phyloP scores from a whole-genome alignment of 2,329 filamentous ascomycete genomes.

The Aspergillus sp. region DNA sequence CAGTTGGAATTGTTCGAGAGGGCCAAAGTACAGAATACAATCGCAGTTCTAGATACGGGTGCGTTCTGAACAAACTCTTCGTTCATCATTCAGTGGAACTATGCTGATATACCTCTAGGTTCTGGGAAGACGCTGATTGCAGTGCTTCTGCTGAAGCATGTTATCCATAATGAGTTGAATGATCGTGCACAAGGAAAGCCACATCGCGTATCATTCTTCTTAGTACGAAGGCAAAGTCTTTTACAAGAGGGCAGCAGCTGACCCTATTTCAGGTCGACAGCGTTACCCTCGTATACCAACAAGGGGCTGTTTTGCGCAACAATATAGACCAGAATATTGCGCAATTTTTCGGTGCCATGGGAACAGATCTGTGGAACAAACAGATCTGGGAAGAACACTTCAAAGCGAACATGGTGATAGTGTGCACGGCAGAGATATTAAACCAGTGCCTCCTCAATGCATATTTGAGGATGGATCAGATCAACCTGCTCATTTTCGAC shows the following conservation, averaged over 20 bases:
- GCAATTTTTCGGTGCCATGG: slow-evolving; percentile 65
- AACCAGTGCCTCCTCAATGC: slow-evolving; percentile 68
- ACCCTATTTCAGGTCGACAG: slow-evolving; percentile 57
- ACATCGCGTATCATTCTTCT: slow-evolving; percentile 69
- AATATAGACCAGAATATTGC: slow-evolving; percentile 72
- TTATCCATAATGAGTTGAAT: slow-evolving; percentile 69
- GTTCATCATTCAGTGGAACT: neutral
- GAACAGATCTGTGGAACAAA: slow-evolving; percentile 52
- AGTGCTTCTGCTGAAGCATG: slow-evolving; percentile 69
- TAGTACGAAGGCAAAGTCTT: slow-evolving; percentile 44
- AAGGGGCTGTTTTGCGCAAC: slow-evolving; percentile 68
- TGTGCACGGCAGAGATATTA: slow-evolving; percentile 86
- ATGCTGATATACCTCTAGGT: slow-evolving; percentile 40
- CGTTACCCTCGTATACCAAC: slow-evolving; percentile 83
- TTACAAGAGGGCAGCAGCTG: slow-evolving; percentile 3
- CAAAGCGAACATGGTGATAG: slow-evolving; percentile 66
- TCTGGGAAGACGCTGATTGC: slow-evolving; percentile 97
- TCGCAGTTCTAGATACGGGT: slow-evolving; percentile 91
- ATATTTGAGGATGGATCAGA: slow-evolving; percentile 69
- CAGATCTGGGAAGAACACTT: slow-evolving; percentile 53
- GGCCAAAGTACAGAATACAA: slow-evolving; percentile 76
- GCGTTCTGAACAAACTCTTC: slow-evolving; percentile 1
- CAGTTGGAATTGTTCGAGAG: slow-evolving; percentile 85
- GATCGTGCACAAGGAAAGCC: slow-evolving; percentile 52
- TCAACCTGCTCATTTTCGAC: slow-evolving; percentile 89